Evolutionary conservation across 2,329 filamentous ascomycete species (phyloP), one percentile per base, ranked within the genome.

Genomic region (Alternaria burnsii): DNA sequence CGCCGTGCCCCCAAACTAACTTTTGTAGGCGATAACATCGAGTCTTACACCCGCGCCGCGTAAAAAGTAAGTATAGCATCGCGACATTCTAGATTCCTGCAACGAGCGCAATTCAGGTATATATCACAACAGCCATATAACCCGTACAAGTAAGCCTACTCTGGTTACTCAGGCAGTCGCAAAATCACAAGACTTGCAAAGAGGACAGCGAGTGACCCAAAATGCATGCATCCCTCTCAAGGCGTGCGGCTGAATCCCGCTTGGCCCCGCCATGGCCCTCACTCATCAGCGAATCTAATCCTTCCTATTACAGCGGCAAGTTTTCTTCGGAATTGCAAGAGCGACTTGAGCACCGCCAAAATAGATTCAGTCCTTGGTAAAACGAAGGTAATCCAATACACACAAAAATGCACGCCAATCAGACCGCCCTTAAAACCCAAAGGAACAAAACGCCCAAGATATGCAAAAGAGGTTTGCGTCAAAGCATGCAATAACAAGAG

Each of bases 391-490:
- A 24, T 34, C 36, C 52, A 28, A 30, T 36, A 47, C 30, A 46
- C 20, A 32, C 46, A 50, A 38, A 20, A 38, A n/a, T 24, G 41
- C 52, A 32, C 42, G 41, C 52, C 52, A 46, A 38, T 41, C 26
- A 44, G 30, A 30, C 41, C 22, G 30, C 41, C 28, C 18, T 32
- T 34, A 22, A 55, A 22, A 38, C 36, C 41, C 42, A 36, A n/a
- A 36, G 26, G 18, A 36, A 30, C 20, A 24, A 20, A 61, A 61
- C 58, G 58, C 58, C 58, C 36, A 58, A 40, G 6, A 58, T 58
- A 58, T 61, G 55, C 55, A 53, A 51, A 16, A 26, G 26, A 14
- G 24, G 24, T 24, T 34, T 20, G 28, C 14, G 20, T 8, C 24
- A 30, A 42, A 42, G 40, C 24, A 40, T 56, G 47, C 32, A 26